A percentile compares a stretch with the other conserved stretches of the same genome.
Conservation (phyloP, 306 rosid genomes). For the Cajanus cajan region DNA sequence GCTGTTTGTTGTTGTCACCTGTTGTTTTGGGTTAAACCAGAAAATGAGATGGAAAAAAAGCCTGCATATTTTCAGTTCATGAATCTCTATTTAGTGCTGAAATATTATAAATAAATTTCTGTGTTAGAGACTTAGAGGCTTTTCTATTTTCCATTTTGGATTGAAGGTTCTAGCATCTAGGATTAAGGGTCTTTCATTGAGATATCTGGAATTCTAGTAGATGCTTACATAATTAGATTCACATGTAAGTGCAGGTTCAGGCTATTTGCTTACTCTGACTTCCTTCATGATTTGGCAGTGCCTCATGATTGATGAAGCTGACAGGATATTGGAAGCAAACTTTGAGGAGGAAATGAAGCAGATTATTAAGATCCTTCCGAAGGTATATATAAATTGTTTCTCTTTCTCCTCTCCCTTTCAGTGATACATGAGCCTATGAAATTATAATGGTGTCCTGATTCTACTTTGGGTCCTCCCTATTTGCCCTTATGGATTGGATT, state of each 20-base stretch:
- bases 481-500: not conserved
- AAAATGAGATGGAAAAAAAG: not conserved
- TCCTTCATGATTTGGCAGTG: constrained; percentile 55
- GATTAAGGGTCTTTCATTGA: not conserved
- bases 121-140: not conserved
- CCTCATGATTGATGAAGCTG: constrained; percentile 94
- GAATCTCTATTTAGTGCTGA: not conserved
- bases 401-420: not conserved
- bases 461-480: not conserved
- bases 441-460: not conserved
- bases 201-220: not conserved
- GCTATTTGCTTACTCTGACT: constrained; percentile 19
- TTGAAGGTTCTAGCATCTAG: not conserved
- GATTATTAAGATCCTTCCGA: constrained; percentile 74
- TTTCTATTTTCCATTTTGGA: not conserved
- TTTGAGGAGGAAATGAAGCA: constrained; percentile 98
- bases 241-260: constrained; percentile 24
- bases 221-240: not conserved
- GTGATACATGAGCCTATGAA: constrained; percentile 6
- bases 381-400: constrained; percentile 47
- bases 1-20: not conserved
- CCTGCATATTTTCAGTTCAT: not conserved
- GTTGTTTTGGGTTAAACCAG: not conserved
- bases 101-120: not conserved
- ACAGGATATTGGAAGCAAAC: constrained; percentile 89